A percentile compares a stretch with the other conserved stretches of the same genome.
Conservation (phyloP, 2,329 filamentous ascomycete species). For the Talaromyces amestolkiae region DNA sequence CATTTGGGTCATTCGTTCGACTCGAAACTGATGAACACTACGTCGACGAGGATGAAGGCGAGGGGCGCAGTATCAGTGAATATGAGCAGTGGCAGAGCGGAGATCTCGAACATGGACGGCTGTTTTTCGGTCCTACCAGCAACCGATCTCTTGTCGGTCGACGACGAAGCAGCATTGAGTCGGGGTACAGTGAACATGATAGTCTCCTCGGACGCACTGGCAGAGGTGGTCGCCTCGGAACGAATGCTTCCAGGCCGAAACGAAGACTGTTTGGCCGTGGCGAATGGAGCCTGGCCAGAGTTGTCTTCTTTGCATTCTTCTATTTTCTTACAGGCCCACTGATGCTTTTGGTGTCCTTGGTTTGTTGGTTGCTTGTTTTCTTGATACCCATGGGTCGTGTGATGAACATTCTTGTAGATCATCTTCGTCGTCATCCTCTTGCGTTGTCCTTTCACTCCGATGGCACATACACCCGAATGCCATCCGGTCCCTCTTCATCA, state of each 20-base stretch:
- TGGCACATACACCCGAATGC: slow-evolving; percentile 67
- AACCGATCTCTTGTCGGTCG: slow-evolving; percentile 80
- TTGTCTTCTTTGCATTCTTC: slow-evolving; percentile 96
- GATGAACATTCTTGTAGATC: slow-evolving; percentile 82
- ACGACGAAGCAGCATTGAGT: slow-evolving; percentile 84
- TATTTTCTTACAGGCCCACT: slow-evolving; percentile 87
- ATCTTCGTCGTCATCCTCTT: slow-evolving; percentile 86
- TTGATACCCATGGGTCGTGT: slow-evolving; percentile 98
- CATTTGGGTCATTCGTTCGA: slow-evolving; percentile 93
- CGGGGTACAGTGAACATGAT: slow-evolving; percentile 75
- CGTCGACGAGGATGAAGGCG: slow-evolving; percentile 87
- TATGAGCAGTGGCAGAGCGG: slow-evolving; percentile 99
- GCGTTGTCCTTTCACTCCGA: slow-evolving; percentile 92
- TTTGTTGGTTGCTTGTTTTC: slow-evolving; percentile 97
- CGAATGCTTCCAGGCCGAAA: slow-evolving; percentile 58
- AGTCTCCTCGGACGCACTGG: slow-evolving; percentile 73
- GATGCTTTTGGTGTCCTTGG: slow-evolving; percentile 76
- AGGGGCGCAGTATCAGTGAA: slow-evolving; percentile 94
- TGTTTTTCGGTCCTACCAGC: slow-evolving; percentile 85
- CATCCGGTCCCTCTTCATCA: slow-evolving; percentile 71
- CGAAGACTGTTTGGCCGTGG: slow-evolving; percentile 89
- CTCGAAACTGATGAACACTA: slow-evolving; percentile 93
- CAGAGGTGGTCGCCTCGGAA: slow-evolving; percentile 48
- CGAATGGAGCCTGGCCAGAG: slow-evolving; percentile 89
- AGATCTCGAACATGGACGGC: slow-evolving; percentile 87